Base-by-base conservation (phyloP, 257 asterid genomes). In the Penstemon newberryi region DNA sequence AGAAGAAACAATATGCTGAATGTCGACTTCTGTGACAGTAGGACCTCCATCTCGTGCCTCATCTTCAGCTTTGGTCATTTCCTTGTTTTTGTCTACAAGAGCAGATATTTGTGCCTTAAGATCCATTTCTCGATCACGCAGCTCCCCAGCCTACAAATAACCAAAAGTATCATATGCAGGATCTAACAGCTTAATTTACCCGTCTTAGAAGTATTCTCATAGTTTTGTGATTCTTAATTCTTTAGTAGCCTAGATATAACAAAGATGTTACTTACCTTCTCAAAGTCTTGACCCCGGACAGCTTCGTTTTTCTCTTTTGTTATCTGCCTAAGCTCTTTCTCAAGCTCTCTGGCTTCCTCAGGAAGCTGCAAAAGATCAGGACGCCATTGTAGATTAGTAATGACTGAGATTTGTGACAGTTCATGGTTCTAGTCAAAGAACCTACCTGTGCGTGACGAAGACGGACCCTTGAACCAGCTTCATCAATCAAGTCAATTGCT, bases 381-480 rank as follows among this genome's bases (percentile, higher is more conserved):
- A 33, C 45, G 70, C 73, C 71, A 70, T 56, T 12, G 55, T 64
- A 69, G 36, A 54, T 68, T 46, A n/a, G 41, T 60, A 40, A 51
- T 12, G 45, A 65, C 11, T 51, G 43, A 25, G 33, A 25, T 25
- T 25, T 25, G 33, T 25, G 33, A 25, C 33, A 25, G 33, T 25
- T 25, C 5, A 69, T 52, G 42, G 12, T 42, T 57, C 12, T 53
- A 19, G 73, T 80, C 56, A 71, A 71, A 60, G 43, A 49, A 46
- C 56, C 69, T 56, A 87, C 99, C 95, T 93, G 97, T 5, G 99
- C 99, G 82, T 93, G 99, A 62, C 91, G 97, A 73, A 93, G 97
- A 76, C 99, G 80, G 75, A 93, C 99, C 63, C 99, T 89, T 43
- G 99, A 93, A 70, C 99, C 97, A 70, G 99, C 99, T 79, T 93